These are phyloP conservation scores for Myriosclerotinia curreyana DNA, from an alignment of 2,329 filamentous ascomycete species.

Conservation along the genomic window DNA sequence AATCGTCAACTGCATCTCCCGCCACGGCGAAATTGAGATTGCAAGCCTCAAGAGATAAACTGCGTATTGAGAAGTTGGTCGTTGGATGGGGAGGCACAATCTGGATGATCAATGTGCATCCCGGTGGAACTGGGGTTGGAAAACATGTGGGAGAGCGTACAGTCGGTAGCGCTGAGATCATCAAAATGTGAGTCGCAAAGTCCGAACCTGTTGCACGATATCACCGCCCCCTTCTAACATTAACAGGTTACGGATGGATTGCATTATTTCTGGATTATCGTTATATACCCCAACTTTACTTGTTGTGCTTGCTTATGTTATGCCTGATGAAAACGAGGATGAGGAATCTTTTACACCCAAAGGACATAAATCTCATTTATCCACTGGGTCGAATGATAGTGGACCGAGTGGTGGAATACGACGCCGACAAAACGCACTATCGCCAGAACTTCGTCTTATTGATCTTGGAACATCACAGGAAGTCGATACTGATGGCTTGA, in stretches of 20 bases:
- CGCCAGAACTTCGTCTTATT: conserved; percentile 87
- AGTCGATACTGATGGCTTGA: conserved; percentile 81
- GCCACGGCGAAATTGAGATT: conserved; percentile 50
- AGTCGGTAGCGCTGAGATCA: conserved; percentile 80
- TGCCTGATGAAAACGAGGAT: conserved; percentile 57
- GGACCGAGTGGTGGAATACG: conserved; percentile 64
- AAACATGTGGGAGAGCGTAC: conserved; percentile 67
- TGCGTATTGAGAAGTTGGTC: conserved; percentile 70
- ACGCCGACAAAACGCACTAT: conserved; percentile 73
- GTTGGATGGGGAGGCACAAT: conserved; percentile 96
- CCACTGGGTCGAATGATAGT: conserved; percentile 50
- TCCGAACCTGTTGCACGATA: background rate
- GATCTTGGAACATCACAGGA: conserved; percentile 81
- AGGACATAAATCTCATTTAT: conserved; percentile 40
- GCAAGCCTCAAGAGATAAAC: conserved; percentile 48
- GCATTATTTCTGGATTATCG: conserved; percentile 94
- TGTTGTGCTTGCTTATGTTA: conserved; percentile 87
- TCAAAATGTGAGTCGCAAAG: conserved; percentile 71
- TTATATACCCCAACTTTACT: conserved; percentile 91
- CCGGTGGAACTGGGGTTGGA: conserved; percentile 64
- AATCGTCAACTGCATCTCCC: conserved; percentile 42
- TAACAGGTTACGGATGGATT: conserved; percentile 83
- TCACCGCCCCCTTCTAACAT: conserved; percentile 34
- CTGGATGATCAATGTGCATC: conserved; percentile 91
- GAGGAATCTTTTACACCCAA: conserved; percentile 40